Evolutionary conservation across 2,329 filamentous ascomycete species (phyloP), one percentile per base, ranked within the genome.

Genomic region (Aspergillus spinulosporus): DNA sequence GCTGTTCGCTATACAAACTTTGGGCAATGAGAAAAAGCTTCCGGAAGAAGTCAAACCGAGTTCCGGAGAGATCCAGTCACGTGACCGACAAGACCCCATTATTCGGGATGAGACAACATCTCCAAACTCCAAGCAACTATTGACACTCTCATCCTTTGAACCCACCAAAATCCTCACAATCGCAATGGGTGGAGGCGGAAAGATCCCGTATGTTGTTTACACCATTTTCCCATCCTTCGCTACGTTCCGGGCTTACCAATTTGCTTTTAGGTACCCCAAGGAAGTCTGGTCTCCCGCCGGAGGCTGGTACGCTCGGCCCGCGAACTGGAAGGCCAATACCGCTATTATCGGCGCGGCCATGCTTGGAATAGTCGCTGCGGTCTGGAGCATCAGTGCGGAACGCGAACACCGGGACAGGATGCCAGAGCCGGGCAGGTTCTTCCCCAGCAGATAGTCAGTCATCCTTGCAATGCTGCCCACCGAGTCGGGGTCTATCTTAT

Each of bases 251-350:
- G 52, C 69, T 73, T 52, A 72, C 64, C 47, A 44, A 61, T 59
- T 43, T 58, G 45, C 52, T 45, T 57, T 52, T 68, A 96, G 91
- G 72, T 96, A 96, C 79, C 92, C 92, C 76, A 97, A 96, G 83
- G 93, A 99, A 83, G 91, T 99, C 83, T 99, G 94, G 94, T 97
- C 94, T 71, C 94, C 94, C 60, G 83, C 93, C 64, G 94, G 94
- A 83, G 94, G 94, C 78, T 99, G 94, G 94, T 99, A 99, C 78
- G 80, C 88, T 53, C 93, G 96, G 75, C 94, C 94, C 52, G 82
- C 84, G 65, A 99, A 99, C 83, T 99, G 94, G 94, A 94, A 89
- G 75, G 79, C 80, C 69, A 99, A 99, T 81, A 99, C 94, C 4
- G 82, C 88, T 54, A 81, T 94, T 64, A 86, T 92, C 72, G 84